Percentiles rank a stretch among this genome's conserved stretches.
Conservation (phyloP, 495 filamentous ascomycete genomes). For the Hypomontagnella monticulosa region DNA sequence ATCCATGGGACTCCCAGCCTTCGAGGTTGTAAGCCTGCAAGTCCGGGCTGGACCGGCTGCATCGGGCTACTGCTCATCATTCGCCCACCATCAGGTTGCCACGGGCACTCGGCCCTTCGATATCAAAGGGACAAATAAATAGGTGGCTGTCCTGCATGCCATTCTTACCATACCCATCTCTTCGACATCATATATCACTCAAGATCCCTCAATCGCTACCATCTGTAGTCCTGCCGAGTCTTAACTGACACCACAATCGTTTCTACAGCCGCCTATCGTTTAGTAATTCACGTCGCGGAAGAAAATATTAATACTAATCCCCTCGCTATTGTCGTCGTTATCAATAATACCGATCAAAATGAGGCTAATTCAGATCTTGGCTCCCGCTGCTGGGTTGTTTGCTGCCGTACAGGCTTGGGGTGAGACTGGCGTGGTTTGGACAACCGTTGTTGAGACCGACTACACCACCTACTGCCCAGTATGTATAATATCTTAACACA, state of each 20-base stretch:
- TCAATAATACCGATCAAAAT: slow-evolving; percentile 43
- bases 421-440: slow-evolving; percentile 35
- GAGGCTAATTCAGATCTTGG: slow-evolving; percentile 50
- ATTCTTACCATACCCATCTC: slow-evolving; percentile 11
- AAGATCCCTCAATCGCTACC: slow-evolving; percentile 43
- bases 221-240: slow-evolving; percentile 30
- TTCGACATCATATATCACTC: slow-evolving; percentile 37
- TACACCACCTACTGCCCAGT: slow-evolving; percentile 53
- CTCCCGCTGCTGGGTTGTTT: slow-evolving; percentile 49
- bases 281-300: slow-evolving; percentile 26
- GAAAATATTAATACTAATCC: slow-evolving; percentile 32
- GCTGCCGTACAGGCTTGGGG: slow-evolving; percentile 44
- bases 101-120: slow-evolving; percentile 20
- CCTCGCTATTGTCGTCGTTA: slow-evolving; percentile 27
- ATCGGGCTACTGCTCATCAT: slow-evolving; percentile 38
- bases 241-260: slow-evolving; percentile 43
- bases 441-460: slow-evolving; percentile 46
- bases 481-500: slow-evolving; percentile 23
- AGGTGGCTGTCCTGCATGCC: slow-evolving; percentile 38
- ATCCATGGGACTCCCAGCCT: slow-evolving; percentile 34
- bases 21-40: slow-evolving; percentile 35
- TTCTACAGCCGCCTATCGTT: slow-evolving; percentile 38
- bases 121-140: slow-evolving; percentile 36
- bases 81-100: slow-evolving; percentile 40
- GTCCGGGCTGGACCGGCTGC: slow-evolving; percentile 39